Base-by-base conservation (phyloP, 2,329 filamentous ascomycete species). In the Bipolaris oryzae region DNA sequence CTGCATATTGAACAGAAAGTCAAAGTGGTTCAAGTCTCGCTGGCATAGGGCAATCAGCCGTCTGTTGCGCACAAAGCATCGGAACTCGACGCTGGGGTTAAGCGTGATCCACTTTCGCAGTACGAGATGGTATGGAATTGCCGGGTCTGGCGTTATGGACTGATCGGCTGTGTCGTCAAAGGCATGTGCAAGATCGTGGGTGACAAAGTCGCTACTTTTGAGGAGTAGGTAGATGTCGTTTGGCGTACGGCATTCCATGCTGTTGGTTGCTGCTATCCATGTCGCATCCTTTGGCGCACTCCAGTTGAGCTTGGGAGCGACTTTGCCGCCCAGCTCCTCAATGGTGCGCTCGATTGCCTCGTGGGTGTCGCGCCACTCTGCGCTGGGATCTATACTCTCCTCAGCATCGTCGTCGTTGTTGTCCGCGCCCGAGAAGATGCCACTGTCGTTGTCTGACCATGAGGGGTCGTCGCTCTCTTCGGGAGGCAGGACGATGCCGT, bases 271-370 rank as follows among this genome's bases (percentile, higher is more conserved):
- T 77, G 88, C 77, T 76, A 99, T 97, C 89, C 92, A 97, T 20
- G 90, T 91, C 7, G 95, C 95, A 73, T 99, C 95, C 76, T 97
- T 96, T 3, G 95, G 95, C 3, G 92, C 89, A 5, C 93, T 97
- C 95, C 95, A 99, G 79, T 98, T 98, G 44, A 99, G 81, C 77
- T 99, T 99, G 0, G 95, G 95, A 1, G 90, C 88, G 7, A 96
- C 93, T 58, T 88, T 87, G 57, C 94, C 94, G 15, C 91, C 93
- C 1, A 98, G 84, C 67, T 93, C 89, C 11, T 82, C 77, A 60
- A 99, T 97, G 39, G 85, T 90, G 21, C 85, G 81, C 73, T 88
- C 89, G 74, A 99, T 92, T 54, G 84, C 78, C 42, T 87, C 81
- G 76, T 99, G 95, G 2, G 93, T 84, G 34, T 91, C 89, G 7